These are phyloP conservation scores for Astrephomene gubernaculifera DNA, from an alignment of 139 green algal genomes.

Conservation along the genomic window DNA sequence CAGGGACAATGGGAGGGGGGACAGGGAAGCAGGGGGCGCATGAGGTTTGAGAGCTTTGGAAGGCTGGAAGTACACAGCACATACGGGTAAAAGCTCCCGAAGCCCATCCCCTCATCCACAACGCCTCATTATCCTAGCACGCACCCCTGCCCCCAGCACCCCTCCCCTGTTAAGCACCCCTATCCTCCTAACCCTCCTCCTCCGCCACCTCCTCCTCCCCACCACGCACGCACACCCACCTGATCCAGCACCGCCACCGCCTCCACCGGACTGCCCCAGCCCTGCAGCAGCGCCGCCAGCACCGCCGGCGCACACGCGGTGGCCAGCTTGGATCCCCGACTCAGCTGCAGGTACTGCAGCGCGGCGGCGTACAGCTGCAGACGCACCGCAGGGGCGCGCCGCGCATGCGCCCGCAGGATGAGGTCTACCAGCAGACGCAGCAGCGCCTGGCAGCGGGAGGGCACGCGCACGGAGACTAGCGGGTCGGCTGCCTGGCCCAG, in stretches of 20 bases:
- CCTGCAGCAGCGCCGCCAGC: conserved; percentile 52
- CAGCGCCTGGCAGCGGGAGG: conserved; percentile 64
- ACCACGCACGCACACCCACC: not conserved
- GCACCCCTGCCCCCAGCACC: not conserved
- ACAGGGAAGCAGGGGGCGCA: not conserved
- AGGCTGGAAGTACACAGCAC: too few relatives aligned
- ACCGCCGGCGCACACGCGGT: conserved; percentile 31
- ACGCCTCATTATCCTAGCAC: too few relatives aligned
- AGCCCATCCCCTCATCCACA: too few relatives aligned
- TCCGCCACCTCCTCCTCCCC: not conserved
- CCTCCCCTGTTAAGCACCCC: not conserved
- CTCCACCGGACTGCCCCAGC: conserved; percentile 20
- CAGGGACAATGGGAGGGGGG: too few relatives aligned
- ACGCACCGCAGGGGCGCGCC: conserved; percentile 55
- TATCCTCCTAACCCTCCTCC: not conserved
- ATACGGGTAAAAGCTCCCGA: too few relatives aligned
- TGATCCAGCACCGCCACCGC: conserved; percentile 35
- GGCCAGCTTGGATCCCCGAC: conserved; percentile 54
- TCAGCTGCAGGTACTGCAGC: conserved; percentile 75
- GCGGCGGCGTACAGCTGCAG: conserved; percentile 70
- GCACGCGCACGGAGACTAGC: conserved; percentile 47
- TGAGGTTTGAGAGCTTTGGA: too few relatives aligned
- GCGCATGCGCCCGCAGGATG: conserved; percentile 11
- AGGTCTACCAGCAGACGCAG: conserved; percentile 65
- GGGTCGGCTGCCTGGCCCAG: conserved; percentile 61